Evolutionary conservation across 768 basidiomycete genomes (phyloP).

Genomic region (Termitomyces sp.): DNA sequence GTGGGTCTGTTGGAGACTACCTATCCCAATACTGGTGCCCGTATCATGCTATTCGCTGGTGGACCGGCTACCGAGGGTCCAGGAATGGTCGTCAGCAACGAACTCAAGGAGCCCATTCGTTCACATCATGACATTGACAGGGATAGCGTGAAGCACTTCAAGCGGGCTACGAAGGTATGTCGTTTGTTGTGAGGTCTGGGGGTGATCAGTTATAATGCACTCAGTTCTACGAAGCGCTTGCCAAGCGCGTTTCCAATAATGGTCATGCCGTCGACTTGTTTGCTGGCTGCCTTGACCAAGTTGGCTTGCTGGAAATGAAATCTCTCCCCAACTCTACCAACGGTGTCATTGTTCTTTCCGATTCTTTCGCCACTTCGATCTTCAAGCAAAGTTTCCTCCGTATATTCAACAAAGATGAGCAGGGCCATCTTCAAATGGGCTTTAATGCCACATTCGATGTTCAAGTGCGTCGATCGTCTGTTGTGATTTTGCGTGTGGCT

Average conservation of each 20-base stretch:
- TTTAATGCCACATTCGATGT: slow-evolving; percentile 99
- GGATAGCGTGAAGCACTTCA: slow-evolving; percentile 95
- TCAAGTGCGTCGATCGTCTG: slow-evolving; percentile 47
- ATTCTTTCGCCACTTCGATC: slow-evolving; percentile 95
- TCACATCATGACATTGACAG: slow-evolving; percentile 99
- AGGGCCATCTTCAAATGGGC: slow-evolving; percentile 92
- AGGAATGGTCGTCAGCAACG: slow-evolving; percentile 92
- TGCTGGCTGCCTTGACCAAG: slow-evolving; percentile 96
- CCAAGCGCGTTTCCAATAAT: slow-evolving; percentile 88
- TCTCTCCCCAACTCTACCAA: slow-evolving; percentile 93
- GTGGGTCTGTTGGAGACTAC: slow-evolving; percentile 91
- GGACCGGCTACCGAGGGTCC: slow-evolving; percentile 97
- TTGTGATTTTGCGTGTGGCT: neutral
- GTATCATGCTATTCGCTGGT: slow-evolving; percentile 95
- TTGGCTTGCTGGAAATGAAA: slow-evolving; percentile 97
- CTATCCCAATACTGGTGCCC: slow-evolving; percentile 92
- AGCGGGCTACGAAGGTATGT: slow-evolving; percentile 88
- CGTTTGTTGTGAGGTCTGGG: neutral
- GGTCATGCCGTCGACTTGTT: slow-evolving; percentile 95
- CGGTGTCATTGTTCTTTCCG: slow-evolving; percentile 92
- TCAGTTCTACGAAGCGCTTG: slow-evolving; percentile 93
- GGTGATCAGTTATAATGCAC: slow-evolving; percentile 7
- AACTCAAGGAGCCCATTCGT: slow-evolving; percentile 94
- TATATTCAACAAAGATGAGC: slow-evolving; percentile 87
- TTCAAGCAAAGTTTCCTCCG: slow-evolving; percentile 98